phyloP scores from a whole-genome alignment of 78 protist genomes.

The Dictyostelium firmibasis region DNA sequence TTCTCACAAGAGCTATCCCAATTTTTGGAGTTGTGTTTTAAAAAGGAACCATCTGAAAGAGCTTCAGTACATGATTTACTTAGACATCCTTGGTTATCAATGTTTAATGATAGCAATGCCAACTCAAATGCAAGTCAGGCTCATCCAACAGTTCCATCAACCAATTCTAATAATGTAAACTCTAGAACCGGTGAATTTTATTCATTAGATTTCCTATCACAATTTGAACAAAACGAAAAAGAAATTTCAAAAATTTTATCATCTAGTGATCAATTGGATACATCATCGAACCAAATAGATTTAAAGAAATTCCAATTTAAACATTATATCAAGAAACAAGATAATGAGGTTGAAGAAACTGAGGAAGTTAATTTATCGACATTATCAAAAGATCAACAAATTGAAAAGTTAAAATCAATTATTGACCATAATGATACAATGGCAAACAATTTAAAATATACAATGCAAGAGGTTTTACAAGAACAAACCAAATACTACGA shows the following conservation, averaged over 20 bases:
- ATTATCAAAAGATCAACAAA: background rate
- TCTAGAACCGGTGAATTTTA: slow-evolving; percentile 15
- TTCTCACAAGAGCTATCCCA: background rate
- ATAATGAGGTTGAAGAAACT: background rate
- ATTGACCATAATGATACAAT: slow-evolving; percentile 23
- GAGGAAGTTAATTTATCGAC: background rate
- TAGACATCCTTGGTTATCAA: slow-evolving; percentile 48
- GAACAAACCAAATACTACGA: slow-evolving; percentile 33
- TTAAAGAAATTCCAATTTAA: background rate
- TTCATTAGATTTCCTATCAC: slow-evolving; percentile 45
- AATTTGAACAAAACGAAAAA: slow-evolving; percentile 44
- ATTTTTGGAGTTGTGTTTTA: slow-evolving; percentile 26
- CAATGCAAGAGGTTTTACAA: slow-evolving; percentile 8
- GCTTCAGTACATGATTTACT: slow-evolving; percentile 9
- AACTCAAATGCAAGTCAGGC: background rate
- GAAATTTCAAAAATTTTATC: slow-evolving; percentile 7
- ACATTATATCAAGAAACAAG: background rate
- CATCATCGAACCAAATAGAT: background rate
- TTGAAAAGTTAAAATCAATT: slow-evolving; percentile 32
- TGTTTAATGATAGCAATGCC: background rate
- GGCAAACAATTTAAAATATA: slow-evolving; percentile 19
- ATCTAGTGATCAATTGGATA: background rate
- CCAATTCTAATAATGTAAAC: background rate
- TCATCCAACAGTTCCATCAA: background rate
- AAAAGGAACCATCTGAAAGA: background rate